These are phyloP conservation scores for Penicillium sp. DNA, from an alignment of 2,329 filamentous ascomycete genomes.

Conservation along the genomic window DNA sequence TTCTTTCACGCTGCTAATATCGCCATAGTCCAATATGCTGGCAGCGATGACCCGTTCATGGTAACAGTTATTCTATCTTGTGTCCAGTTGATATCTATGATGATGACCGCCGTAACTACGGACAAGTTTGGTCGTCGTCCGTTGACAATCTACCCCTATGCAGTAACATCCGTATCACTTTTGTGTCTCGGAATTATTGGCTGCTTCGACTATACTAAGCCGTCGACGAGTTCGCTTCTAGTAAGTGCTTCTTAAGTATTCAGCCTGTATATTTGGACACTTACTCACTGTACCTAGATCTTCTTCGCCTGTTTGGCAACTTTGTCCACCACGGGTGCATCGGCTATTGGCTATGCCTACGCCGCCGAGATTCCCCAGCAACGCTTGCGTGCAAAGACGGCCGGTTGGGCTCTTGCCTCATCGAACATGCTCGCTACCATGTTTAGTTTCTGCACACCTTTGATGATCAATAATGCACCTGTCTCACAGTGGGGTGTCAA, in stretches of 20 bases:
- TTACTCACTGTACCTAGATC: constrained; percentile 21
- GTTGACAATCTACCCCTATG: constrained; percentile 36
- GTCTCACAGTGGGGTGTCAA: constrained; percentile 37
- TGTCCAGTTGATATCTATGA: constrained; percentile 38
- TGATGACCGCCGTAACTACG: constrained; percentile 31
- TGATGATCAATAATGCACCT: constrained; percentile 40
- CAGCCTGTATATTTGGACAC: neutral
- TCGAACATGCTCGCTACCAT: constrained; percentile 38
- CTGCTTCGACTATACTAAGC: constrained; percentile 33
- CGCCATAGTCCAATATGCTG: constrained; percentile 34
- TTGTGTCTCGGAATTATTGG: constrained; percentile 35
- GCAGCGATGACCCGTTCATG: constrained; percentile 36
- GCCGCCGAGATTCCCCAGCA: constrained; percentile 37
- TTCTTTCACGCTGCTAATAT: neutral
- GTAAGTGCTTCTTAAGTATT: constrained; percentile 15
- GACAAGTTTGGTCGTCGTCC: constrained; percentile 33
- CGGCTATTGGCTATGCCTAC: constrained; percentile 39
- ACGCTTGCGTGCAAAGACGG: constrained; percentile 35
- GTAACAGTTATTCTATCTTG: constrained; percentile 38
- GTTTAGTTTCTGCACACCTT: constrained; percentile 40
- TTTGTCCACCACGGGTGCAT: constrained; percentile 37
- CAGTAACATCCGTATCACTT: constrained; percentile 31
- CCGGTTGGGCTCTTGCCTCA: constrained; percentile 33
- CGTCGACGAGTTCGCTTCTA: constrained; percentile 31
- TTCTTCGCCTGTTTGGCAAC: constrained; percentile 39